Conservation (phyloP, 2,329 filamentous ascomycete species). For the Exophiala oligosperma region DNA sequence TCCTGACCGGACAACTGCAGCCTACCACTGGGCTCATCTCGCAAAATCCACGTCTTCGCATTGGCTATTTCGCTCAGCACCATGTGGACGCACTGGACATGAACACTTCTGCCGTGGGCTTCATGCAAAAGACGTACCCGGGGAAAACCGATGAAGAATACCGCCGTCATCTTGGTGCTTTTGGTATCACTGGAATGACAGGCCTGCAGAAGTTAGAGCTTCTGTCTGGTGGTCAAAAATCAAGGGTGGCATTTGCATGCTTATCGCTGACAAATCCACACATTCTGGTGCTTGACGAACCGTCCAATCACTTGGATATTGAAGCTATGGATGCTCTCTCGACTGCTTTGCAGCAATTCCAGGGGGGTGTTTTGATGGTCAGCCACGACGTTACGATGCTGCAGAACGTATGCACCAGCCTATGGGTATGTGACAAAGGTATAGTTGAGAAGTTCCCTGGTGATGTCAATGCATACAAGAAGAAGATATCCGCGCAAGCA, state of each 20-base stretch:
- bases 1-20: slow-evolving; percentile 84
- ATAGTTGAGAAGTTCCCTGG: slow-evolving; percentile 95
- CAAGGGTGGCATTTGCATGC: slow-evolving; percentile 96
- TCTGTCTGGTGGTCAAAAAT: slow-evolving; percentile 96
- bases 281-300: slow-evolving; percentile 96
- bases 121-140: slow-evolving; percentile 91
- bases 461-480: slow-evolving; percentile 96
- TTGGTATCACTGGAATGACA: slow-evolving; percentile 85
- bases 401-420: slow-evolving; percentile 87
- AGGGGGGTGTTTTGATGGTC: slow-evolving; percentile 96
- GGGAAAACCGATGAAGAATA: slow-evolving; percentile 96
- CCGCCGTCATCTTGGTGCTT: slow-evolving; percentile 86
- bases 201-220: slow-evolving; percentile 94
- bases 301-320: slow-evolving; percentile 97
- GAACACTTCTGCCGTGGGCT: slow-evolving; percentile 83
- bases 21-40: slow-evolving; percentile 80
- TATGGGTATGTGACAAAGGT: slow-evolving; percentile 96
- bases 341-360: slow-evolving; percentile 78
- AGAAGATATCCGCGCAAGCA: slow-evolving; percentile 86
- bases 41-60: slow-evolving; percentile 79
- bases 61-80: slow-evolving; percentile 98
- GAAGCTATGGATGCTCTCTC: slow-evolving; percentile 97
- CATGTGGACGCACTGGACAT: slow-evolving; percentile 96
- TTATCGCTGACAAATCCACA: slow-evolving; percentile 91
- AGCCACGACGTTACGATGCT: slow-evolving; percentile 99